These are phyloP conservation scores for Camillea tinctor DNA, from an alignment of 2,329 filamentous ascomycete species.

Conservation along the genomic window DNA sequence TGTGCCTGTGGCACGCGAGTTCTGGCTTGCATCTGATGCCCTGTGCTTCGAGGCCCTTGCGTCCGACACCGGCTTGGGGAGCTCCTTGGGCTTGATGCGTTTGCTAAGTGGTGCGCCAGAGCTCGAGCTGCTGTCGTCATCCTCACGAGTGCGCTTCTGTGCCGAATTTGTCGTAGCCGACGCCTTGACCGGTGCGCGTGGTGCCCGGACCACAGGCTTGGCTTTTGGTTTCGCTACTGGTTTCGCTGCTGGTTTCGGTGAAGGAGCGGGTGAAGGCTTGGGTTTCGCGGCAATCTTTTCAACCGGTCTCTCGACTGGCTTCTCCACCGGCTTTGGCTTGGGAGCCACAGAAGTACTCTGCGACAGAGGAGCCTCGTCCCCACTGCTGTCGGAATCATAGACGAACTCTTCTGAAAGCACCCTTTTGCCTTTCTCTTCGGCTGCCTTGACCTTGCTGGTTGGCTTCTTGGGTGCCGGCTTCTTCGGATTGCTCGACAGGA, in stretches of 20 bases:
- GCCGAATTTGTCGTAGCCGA: conserved; percentile 34
- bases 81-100: conserved; percentile 51
- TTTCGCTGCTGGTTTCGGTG: too few species aligned
- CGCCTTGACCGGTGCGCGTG: conserved; percentile 26
- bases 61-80: conserved; percentile 32
- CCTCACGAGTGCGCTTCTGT: conserved; percentile 53
- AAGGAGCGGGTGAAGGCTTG: conserved; percentile 24
- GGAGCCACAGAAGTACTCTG: conserved; percentile 31
- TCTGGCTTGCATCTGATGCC: conserved; percentile 48
- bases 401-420: conserved; percentile 57
- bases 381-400: conserved; percentile 54
- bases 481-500: conserved; percentile 45
- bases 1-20: conserved; percentile 42
- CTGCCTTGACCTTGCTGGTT: conserved; percentile 42
- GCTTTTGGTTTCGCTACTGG: conserved; percentile 34
- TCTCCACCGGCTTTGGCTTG: conserved; percentile 32
- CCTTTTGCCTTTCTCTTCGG: conserved; percentile 41
- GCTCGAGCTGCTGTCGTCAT: conserved; percentile 58
- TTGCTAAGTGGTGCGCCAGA: conserved; percentile 59
- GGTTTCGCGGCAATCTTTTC: conserved; percentile 23
- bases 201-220: conserved; percentile 31
- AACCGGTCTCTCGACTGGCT: conserved; percentile 13
- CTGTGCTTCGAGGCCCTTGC: conserved; percentile 42
- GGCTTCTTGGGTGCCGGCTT: conserved; percentile 42
- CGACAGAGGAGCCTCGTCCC: conserved; percentile 47